These are phyloP conservation scores for Kickxella alabastrina DNA, from an alignment of 192 early-diverging fungal genomes.

Conservation along the genomic window DNA sequence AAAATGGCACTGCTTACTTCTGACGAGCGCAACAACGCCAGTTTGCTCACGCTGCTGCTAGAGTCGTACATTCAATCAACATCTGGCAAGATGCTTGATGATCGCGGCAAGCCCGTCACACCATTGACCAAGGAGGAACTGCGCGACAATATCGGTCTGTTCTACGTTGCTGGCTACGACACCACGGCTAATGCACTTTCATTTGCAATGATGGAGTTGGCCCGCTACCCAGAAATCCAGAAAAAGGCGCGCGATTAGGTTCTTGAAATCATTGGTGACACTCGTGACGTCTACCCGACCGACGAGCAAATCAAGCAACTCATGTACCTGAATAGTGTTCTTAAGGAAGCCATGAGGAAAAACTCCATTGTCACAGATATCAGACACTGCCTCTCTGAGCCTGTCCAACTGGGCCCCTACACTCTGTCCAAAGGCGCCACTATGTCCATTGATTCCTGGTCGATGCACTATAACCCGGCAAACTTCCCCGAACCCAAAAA, in stretches of 20 bases:
- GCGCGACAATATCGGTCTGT: constrained; percentile 53
- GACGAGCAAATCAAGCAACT: constrained; percentile 52
- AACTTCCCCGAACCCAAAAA: constrained; percentile 48
- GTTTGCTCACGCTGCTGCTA: constrained; percentile 56
- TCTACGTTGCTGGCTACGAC: constrained; percentile 59
- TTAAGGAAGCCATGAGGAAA: constrained; percentile 53
- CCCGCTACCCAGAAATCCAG: constrained; percentile 48
- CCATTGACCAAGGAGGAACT: constrained; percentile 47
- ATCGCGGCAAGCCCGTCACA: constrained; percentile 38
- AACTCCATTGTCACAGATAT: constrained; percentile 39
- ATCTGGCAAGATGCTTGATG: constrained; percentile 41
- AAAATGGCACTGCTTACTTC: constrained; percentile 11
- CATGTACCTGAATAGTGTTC: constrained; percentile 46
- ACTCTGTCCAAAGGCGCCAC: constrained; percentile 53
- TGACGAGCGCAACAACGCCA: constrained; percentile 34
- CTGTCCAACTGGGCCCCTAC: constrained; percentile 46
- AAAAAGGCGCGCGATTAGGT: constrained; percentile 40
- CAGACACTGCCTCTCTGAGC: constrained; percentile 44
- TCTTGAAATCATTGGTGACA: constrained; percentile 46
- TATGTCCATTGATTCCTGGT: constrained; percentile 55
- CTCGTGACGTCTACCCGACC: constrained; percentile 48
- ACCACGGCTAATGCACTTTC: constrained; percentile 45
- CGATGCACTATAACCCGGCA: constrained; percentile 52
- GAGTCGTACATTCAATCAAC: constrained; percentile 51
- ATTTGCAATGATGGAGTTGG: constrained; percentile 50